phyloP scores from a whole-genome alignment of 768 basidiomycete species.

The Punctularia strigosozonata region DNA sequence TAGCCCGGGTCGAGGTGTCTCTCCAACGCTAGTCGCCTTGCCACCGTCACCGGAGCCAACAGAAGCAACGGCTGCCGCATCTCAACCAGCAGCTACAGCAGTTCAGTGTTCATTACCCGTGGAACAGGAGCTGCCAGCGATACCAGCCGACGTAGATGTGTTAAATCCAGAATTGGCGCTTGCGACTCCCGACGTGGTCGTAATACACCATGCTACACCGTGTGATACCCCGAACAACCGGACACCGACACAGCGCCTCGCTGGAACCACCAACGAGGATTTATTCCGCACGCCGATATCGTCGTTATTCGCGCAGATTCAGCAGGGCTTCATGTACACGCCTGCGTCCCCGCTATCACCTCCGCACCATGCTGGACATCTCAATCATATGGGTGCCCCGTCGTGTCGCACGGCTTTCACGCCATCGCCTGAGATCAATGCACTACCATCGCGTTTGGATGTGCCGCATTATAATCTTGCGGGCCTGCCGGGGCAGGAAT shows the following conservation, averaged over 20 bases:
- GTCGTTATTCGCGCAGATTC: conserved; percentile 39
- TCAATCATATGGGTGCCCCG: no score
- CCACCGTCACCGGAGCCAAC: conserved; percentile 5
- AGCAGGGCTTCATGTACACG: conserved; percentile 57
- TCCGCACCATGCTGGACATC: no score
- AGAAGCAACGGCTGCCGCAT: neutral
- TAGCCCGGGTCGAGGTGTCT: conserved; percentile 1
- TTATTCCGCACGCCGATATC: conserved; percentile 47
- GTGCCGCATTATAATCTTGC: no score
- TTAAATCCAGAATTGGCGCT: no score
- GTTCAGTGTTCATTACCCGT: neutral
- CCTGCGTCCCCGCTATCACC: conserved; percentile 54
- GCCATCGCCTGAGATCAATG: no score
- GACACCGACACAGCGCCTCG: neutral
- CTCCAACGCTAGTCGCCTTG: conserved; percentile 4
- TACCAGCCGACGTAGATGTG: no score
- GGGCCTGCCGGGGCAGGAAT: no score
- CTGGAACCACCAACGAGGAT: conserved; percentile 17
- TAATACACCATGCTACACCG: conserved; percentile 2
- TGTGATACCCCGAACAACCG: neutral
- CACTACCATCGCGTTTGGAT: no score
- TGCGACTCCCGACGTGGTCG: no score
- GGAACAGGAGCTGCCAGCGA: neutral
- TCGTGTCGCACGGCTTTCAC: no score
- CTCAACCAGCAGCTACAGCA: no score